Percentiles rank a stretch among this genome's conserved stretches.
Conservation (phyloP, 2,329 filamentous ascomycete species). For the Arthrocladium fulminans region DNA sequence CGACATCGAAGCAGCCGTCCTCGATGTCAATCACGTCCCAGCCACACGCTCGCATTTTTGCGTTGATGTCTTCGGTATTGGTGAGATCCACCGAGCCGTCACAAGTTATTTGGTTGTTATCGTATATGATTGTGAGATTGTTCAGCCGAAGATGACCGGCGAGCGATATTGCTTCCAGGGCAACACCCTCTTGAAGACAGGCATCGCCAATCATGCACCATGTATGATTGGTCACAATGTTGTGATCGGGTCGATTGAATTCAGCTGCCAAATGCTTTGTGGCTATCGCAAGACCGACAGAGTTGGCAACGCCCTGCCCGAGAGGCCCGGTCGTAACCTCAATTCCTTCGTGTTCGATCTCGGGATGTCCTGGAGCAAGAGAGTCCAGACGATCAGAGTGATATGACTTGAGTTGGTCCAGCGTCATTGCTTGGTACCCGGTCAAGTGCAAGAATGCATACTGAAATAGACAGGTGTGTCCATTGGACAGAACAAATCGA, state of each 20-base stretch:
- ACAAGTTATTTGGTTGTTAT: conserved; percentile 54
- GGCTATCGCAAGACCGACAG: conserved; percentile 50
- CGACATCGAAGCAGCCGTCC: conserved; percentile 46
- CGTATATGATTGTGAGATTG: conserved; percentile 51
- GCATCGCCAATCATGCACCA: conserved; percentile 52
- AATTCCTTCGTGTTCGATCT: conserved; percentile 46
- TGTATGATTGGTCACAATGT: conserved; percentile 42
- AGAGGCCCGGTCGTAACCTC: conserved; percentile 52
- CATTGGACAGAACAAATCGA: conserved; percentile 55
- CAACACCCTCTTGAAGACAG: conserved; percentile 52
- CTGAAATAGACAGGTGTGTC: conserved; percentile 48
- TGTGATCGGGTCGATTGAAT: conserved; percentile 43
- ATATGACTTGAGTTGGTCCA: conserved; percentile 50
- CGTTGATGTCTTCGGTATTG: conserved; percentile 49
- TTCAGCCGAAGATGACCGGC: conserved; percentile 49
- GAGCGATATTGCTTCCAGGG: conserved; percentile 48
- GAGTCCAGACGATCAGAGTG: conserved; percentile 41
- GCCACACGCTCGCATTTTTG: conserved; percentile 49
- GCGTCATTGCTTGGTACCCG: conserved; percentile 48
- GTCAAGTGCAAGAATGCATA: conserved; percentile 47
- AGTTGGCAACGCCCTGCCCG: conserved; percentile 51
- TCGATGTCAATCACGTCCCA: conserved; percentile 48
- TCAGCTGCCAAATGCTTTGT: conserved; percentile 45
- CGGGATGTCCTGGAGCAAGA: conserved; percentile 36
- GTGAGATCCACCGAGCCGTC: conserved; percentile 48